Conservation (phyloP, 1,284 basidiomycete species). For the Cryptococcus sp. region DNA sequence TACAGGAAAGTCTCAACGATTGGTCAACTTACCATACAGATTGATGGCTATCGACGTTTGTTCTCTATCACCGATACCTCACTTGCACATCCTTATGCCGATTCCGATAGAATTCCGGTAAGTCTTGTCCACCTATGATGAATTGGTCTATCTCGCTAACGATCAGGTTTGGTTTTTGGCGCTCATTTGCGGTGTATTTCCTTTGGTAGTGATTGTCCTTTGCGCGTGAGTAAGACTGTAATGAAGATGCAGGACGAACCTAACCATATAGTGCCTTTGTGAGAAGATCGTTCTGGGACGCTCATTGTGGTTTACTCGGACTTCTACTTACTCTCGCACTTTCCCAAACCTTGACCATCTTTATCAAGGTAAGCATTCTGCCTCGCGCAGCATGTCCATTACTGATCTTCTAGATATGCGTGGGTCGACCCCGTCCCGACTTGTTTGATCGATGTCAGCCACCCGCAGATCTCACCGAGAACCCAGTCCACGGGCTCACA, state of each 20-base stretch:
- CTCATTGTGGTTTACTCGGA: constrained; percentile 75
- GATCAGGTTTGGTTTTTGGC: constrained; percentile 56
- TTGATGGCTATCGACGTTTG: constrained; percentile 74
- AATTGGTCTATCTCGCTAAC: constrained; percentile 4
- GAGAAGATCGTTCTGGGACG: constrained; percentile 78
- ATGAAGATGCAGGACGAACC: no score
- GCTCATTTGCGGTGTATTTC: constrained; percentile 64
- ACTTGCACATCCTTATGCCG: constrained; percentile 63
- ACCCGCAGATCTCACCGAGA: constrained; percentile 57
- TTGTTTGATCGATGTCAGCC: constrained; percentile 80
- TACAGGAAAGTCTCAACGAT: background rate
- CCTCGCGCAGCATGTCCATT: background rate
- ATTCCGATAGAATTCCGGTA: constrained; percentile 80
- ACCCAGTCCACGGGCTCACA: constrained; percentile 66
- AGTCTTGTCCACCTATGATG: constrained; percentile 26
- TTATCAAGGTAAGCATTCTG: constrained; percentile 59
- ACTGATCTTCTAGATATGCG: constrained; percentile 48
- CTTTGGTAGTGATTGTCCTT: constrained; percentile 63
- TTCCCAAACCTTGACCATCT: constrained; percentile 66
- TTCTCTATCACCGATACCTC: constrained; percentile 78
- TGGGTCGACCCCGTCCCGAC: constrained; percentile 87
- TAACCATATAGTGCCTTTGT: constrained; percentile 56
- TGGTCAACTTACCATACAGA: constrained; percentile 14
- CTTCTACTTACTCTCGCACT: constrained; percentile 31
- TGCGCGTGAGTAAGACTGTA: constrained; percentile 58